Conservation (phyloP, 495 filamentous ascomycete genomes). For the Penicillium riverlandense region DNA sequence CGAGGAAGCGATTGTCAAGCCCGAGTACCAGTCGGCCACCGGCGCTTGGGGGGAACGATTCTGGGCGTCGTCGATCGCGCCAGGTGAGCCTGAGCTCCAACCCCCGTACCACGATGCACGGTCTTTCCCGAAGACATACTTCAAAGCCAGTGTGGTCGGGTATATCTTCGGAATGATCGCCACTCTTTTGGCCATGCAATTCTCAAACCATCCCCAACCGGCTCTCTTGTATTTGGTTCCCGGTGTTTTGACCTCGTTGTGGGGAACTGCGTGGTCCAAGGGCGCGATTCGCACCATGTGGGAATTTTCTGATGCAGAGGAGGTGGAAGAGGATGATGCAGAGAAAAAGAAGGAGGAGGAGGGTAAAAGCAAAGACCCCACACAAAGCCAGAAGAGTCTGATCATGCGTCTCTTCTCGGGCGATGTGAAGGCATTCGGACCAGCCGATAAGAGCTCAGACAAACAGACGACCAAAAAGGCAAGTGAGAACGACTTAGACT, state of each 20-base stretch:
- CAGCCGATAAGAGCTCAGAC: background rate
- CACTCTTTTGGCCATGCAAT: slow-evolving; percentile 70
- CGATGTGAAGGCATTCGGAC: slow-evolving; percentile 6
- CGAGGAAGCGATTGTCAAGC: slow-evolving; percentile 33
- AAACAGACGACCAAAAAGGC: too few relatives aligned
- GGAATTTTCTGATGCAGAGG: slow-evolving; percentile 65
- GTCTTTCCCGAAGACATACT: slow-evolving; percentile 80
- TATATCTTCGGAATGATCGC: slow-evolving; percentile 74
- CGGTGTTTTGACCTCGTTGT: slow-evolving; percentile 66
- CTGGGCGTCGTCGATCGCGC: slow-evolving; percentile 51
- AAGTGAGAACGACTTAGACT: background rate
- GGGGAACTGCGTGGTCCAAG: slow-evolving; percentile 66
- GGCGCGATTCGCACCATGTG: slow-evolving; percentile 71
- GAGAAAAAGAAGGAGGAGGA: slow-evolving; percentile 17
- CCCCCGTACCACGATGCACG: slow-evolving; percentile 35
- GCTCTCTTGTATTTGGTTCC: slow-evolving; percentile 92
- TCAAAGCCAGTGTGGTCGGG: slow-evolving; percentile 68
- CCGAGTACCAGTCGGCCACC: slow-evolving; percentile 52
- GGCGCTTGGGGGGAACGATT: slow-evolving; percentile 79
- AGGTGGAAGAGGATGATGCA: slow-evolving; percentile 17
- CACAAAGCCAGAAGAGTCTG: slow-evolving; percentile 11
- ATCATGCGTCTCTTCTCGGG: slow-evolving; percentile 24
- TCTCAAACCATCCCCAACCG: slow-evolving; percentile 77
- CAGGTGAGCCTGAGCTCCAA: slow-evolving; percentile 23
- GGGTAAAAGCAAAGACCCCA: slow-evolving; percentile 8